These are phyloP conservation scores for Globisporangium cystogenes DNA, from an alignment of 352 stramenopile species.

Conservation along the genomic window DNA sequence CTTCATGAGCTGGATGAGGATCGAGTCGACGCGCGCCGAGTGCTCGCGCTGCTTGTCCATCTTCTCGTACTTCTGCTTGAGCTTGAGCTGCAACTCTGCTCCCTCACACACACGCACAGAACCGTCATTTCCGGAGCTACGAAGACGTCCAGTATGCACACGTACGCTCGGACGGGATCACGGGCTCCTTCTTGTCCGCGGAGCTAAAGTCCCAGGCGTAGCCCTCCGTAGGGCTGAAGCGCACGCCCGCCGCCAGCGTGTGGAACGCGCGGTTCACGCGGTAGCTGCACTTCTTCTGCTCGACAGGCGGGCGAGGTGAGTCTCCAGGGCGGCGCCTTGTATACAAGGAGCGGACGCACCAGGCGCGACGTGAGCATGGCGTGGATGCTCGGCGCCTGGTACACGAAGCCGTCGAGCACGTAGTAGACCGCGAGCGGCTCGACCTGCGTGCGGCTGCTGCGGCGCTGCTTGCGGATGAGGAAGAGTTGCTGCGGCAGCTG, in stretches of 20 bases:
- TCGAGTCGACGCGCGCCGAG: constrained; percentile 73
- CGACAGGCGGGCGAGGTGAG: background rate
- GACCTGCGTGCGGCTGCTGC: constrained; percentile 66
- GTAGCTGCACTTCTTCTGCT: constrained; percentile 85
- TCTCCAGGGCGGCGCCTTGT: too few species aligned
- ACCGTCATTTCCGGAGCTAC: too few species aligned
- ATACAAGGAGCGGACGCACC: constrained; percentile 37
- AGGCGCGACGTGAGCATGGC: constrained; percentile 83
- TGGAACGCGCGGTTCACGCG: constrained; percentile 83
- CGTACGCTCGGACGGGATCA: constrained; percentile 83
- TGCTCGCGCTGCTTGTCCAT: constrained; percentile 85
- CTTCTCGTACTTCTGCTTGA: constrained; percentile 86
- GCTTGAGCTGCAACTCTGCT: constrained; percentile 74
- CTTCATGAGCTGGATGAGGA: constrained; percentile 83
- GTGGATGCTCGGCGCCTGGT: constrained; percentile 86
- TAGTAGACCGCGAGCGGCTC: constrained; percentile 86
- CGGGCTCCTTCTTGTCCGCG: constrained; percentile 72
- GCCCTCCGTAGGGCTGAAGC: constrained; percentile 80
- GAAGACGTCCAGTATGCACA: too few species aligned
- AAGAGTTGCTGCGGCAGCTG: constrained; percentile 85
- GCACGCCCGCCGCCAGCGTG: constrained; percentile 60
- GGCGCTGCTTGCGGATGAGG: constrained; percentile 84
- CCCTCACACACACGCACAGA: background rate
- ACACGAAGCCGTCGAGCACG: constrained; percentile 82
- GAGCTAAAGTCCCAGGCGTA: constrained; percentile 88